Percentiles rank a stretch among this genome's conserved stretches.
These are phyloP conservation scores for Leccinellum albellum DNA, from an alignment of 768 basidiomycete genomes.

Conservation along the genomic window DNA sequence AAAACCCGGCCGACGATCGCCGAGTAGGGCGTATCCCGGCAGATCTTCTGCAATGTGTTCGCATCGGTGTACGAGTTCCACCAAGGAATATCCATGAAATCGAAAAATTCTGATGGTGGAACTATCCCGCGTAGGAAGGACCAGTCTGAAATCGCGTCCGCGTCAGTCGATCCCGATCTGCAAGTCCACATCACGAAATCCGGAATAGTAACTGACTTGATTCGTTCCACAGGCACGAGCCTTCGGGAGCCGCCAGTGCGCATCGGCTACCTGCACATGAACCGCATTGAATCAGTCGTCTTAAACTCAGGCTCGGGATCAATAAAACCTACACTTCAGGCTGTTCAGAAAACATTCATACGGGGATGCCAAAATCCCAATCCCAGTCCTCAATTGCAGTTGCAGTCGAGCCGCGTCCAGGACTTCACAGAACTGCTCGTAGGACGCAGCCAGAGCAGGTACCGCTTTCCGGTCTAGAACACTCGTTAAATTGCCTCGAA, in stretches of 20 bases:
- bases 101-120: conserved; percentile 13
- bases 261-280: conserved; percentile 3
- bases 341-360: not conserved
- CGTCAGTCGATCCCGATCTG: not conserved
- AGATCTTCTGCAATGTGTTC: conserved; percentile 3
- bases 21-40: conserved; percentile 3
- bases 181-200: not conserved
- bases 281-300: not conserved
- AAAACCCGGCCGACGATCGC: conserved; percentile 6
- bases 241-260: not conserved
- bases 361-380: not conserved
- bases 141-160: conserved; percentile 6
- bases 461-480: conserved; percentile 8
- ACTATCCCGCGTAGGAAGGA: conserved; percentile 12
- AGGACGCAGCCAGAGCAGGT: conserved; percentile 1
- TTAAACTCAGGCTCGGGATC: not conserved
- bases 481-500: conserved; percentile 4
- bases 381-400: not conserved
- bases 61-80: conserved; percentile 9
- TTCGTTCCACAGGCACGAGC: conserved; percentile 5
- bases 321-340: conserved; percentile 7
- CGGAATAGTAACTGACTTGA: conserved; percentile 10
- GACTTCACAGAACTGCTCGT: conserved; percentile 9
- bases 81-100: conserved; percentile 13
- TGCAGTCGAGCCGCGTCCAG: not conserved